Evolutionary conservation across 2,329 filamentous ascomycete species (phyloP).

Genomic region (Fusarium globosum): DNA sequence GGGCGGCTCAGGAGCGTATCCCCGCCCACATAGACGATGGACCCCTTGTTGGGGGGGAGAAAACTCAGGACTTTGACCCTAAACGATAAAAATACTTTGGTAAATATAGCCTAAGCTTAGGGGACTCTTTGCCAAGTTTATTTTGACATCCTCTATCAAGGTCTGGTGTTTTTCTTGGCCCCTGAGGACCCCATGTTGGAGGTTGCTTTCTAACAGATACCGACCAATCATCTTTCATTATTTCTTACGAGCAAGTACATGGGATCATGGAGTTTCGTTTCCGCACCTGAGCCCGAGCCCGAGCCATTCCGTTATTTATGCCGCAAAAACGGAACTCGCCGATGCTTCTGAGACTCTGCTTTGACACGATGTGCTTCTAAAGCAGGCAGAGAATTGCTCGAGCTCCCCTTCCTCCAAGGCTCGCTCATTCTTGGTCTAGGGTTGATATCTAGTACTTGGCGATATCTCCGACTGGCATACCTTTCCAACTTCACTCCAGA

Average conservation of each 20-base stretch:
- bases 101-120: too few species aligned
- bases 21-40: background rate
- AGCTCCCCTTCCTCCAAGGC: background rate
- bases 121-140: too few species aligned
- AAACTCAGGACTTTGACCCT: too few species aligned
- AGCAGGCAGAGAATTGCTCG: background rate
- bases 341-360: background rate
- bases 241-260: background rate
- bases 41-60: background rate
- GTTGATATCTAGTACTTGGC: background rate
- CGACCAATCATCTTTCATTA: constrained; percentile 17
- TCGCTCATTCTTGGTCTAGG: background rate
- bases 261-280: background rate
- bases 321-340: background rate
- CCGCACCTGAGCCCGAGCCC: constrained; percentile 10
- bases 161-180: too few species aligned
- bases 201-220: background rate
- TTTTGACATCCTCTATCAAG: too few species aligned
- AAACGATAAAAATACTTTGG: too few species aligned
- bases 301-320: constrained; percentile 17
- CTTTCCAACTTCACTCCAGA: background rate
- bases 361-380: background rate
- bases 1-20: constrained; percentile 11
- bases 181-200: background rate
- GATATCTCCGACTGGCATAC: background rate